These are phyloP conservation scores for Naganishia onofrii DNA, from an alignment of 768 basidiomycete species.

Conservation along the genomic window DNA sequence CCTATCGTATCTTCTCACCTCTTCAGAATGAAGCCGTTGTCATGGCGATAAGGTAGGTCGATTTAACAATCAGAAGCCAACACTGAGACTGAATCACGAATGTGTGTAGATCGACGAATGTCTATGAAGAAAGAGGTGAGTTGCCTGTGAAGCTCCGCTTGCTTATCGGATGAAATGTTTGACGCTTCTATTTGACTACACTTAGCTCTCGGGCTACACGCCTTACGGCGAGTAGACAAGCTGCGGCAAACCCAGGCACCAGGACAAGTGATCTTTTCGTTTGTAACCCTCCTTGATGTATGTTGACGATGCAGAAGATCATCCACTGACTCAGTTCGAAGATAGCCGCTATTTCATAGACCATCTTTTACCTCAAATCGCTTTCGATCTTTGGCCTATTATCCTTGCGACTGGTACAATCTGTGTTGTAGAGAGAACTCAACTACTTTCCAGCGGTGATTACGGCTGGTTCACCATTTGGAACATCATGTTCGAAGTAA, in stretches of 20 bases:
- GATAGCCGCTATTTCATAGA: slow-evolving; percentile 31
- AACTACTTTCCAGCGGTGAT: slow-evolving; percentile 37
- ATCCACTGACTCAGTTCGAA: no score
- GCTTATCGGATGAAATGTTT: no score
- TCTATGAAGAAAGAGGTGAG: slow-evolving; percentile 47
- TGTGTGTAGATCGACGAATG: slow-evolving; percentile 47
- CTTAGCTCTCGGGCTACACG: slow-evolving; percentile 6
- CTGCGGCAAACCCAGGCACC: not conserved
- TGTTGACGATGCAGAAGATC: no score
- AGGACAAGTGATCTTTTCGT: slow-evolving; percentile 13
- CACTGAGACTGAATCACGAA: not conserved
- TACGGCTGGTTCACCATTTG: slow-evolving; percentile 42
- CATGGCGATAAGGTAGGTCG: slow-evolving; percentile 8
- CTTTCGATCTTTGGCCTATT: slow-evolving; percentile 50
- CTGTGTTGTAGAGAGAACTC: slow-evolving; percentile 41
- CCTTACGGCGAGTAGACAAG: not conserved
- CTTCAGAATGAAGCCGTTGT: not conserved
- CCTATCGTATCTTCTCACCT: no score
- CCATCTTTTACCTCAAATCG: slow-evolving; percentile 39
- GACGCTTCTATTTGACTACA: no score
- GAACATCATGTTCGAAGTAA: slow-evolving; percentile 46
- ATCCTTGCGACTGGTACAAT: slow-evolving; percentile 42
- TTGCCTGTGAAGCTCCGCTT: not conserved
- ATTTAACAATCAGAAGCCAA: not conserved
- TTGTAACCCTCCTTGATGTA: not conserved